phyloP scores from a whole-genome alignment of 2,329 filamentous ascomycete species.

The Coniochaeta ligniaria region DNA sequence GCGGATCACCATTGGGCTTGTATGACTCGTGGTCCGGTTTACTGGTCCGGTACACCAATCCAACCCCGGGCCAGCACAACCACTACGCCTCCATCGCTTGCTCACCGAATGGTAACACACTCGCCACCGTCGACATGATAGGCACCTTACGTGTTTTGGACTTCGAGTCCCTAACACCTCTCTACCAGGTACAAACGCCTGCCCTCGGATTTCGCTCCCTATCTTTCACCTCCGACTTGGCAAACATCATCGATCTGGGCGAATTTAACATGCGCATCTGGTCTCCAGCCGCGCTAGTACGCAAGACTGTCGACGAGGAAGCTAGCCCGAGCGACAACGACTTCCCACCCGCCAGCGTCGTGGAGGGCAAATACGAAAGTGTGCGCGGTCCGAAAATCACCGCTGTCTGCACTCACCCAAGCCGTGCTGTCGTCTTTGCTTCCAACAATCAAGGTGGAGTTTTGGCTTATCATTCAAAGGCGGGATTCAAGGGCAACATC shows the following conservation, averaged over 20 bases:
- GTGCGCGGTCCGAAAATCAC: too few species aligned
- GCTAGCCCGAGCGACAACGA: too few species aligned
- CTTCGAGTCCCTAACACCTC: neutral
- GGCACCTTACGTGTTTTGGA: neutral
- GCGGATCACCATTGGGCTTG: neutral
- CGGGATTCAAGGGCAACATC: neutral
- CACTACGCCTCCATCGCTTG: neutral
- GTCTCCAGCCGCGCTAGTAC: too few species aligned
- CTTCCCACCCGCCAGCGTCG: too few species aligned
- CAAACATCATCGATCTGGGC: too few species aligned
- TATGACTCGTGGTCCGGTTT: too few species aligned
- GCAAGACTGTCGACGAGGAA: too few species aligned
- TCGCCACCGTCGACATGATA: neutral
- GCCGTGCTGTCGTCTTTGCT: neutral
- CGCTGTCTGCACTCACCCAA: too few species aligned
- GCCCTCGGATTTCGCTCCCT: neutral
- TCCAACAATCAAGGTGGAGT: neutral
- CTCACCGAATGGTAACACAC: neutral
- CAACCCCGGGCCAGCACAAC: neutral
- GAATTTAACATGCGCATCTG: too few species aligned
- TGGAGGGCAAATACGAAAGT: too few species aligned
- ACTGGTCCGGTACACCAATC: neutral
- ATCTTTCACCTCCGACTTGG: too few species aligned
- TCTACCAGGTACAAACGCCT: neutral
- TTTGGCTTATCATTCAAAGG: neutral